phyloP scores from a whole-genome alignment of 225 moss, liverwort and hornwort species.

The Physcomitrium patens region DNA sequence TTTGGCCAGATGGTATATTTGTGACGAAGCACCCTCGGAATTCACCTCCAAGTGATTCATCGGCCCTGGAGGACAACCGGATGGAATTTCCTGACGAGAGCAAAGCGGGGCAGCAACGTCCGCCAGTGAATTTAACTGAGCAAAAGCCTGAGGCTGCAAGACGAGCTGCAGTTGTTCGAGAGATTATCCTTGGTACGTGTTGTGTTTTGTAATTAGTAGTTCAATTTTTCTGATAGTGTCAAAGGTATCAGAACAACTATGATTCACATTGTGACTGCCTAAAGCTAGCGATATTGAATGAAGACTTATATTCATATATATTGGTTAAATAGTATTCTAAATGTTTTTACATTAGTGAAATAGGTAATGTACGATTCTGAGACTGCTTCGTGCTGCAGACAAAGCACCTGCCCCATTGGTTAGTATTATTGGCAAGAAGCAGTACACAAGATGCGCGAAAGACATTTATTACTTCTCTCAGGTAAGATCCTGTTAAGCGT shows the following conservation, averaged over 20 bases:
- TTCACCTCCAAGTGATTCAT: slow-evolving; percentile 8
- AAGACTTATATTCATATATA: not conserved
- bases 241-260: not conserved
- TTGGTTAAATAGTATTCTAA: not conserved
- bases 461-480: slow-evolving; percentile 87
- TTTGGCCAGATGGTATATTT: slow-evolving; percentile 99
- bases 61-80: slow-evolving; percentile 25
- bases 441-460: slow-evolving; percentile 84
- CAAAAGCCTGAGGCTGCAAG: slow-evolving; percentile 81
- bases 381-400: slow-evolving; percentile 49
- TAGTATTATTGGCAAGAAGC: slow-evolving; percentile 81
- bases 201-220: not conserved
- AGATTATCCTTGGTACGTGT: slow-evolving; percentile 67
- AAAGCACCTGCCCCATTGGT: slow-evolving; percentile 87
- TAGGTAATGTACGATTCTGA: not conserved
- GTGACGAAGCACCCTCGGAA: slow-evolving; percentile 73
- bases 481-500: slow-evolving; percentile 28
- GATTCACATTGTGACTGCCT: not conserved
- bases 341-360: not conserved
- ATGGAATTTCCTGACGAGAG: slow-evolving; percentile 33
- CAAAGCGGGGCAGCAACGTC: slow-evolving; percentile 35
- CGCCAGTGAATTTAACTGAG: slow-evolving; percentile 65
- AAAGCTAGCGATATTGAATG: too few relatives aligned
- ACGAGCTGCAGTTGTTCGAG: slow-evolving; percentile 80
- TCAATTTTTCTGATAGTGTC: not conserved